Evolutionary conservation across 2,329 filamentous ascomycete species (phyloP).

Genomic region (Didymella glomerata): DNA sequence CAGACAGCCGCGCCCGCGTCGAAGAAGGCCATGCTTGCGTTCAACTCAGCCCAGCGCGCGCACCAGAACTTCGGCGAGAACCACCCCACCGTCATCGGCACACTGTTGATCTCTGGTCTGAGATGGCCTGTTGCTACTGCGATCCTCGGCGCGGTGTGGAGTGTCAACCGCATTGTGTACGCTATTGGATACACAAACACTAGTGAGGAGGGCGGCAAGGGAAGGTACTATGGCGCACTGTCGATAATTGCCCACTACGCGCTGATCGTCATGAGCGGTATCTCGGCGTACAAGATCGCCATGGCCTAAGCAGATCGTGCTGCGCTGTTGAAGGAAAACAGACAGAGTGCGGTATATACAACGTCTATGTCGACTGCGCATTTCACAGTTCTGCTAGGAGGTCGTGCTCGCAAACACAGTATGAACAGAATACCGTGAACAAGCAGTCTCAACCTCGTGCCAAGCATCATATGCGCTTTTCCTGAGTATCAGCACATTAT

Average conservation of each 20-base stretch:
- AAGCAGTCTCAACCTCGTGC: neutral
- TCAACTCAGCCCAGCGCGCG: conserved; percentile 54
- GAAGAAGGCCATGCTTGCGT: conserved; percentile 56
- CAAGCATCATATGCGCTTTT: neutral
- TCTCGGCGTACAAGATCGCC: conserved; percentile 37
- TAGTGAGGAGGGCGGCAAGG: conserved; percentile 53
- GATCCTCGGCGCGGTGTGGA: conserved; percentile 60
- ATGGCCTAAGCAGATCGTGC: conserved; percentile 16
- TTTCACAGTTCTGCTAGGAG: neutral
- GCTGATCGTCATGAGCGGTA: conserved; percentile 40
- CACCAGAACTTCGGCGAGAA: conserved; percentile 70
- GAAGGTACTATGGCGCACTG: conserved; percentile 51
- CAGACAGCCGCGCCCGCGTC: conserved; percentile 49
- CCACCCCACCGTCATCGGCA: conserved; percentile 60
- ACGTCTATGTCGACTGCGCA: neutral
- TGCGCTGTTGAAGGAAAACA: neutral
- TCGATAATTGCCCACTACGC: conserved; percentile 47
- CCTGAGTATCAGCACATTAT: neutral
- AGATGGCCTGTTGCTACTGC: conserved; percentile 60
- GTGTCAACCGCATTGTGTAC: conserved; percentile 60
- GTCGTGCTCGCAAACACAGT: neutral
- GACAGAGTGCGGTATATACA: neutral
- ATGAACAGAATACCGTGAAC: neutral
- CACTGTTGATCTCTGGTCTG: conserved; percentile 63
- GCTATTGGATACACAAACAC: conserved; percentile 56